Evolutionary conservation across 2,329 filamentous ascomycete species (phyloP).

Genomic region (Colletotrichum cereale): DNA sequence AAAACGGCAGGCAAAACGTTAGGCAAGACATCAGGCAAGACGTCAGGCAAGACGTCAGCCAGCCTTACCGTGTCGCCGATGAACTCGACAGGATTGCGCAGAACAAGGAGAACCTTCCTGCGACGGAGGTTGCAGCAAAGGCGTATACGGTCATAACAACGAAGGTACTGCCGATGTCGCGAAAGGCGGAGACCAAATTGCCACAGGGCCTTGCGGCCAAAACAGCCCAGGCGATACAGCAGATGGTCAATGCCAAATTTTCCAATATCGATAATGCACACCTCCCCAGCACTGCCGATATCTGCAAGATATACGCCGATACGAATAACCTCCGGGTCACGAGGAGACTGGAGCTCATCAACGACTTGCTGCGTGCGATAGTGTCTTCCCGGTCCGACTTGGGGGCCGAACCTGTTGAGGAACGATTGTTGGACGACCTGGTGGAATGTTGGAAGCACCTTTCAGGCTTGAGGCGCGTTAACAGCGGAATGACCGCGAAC

Average conservation of each 20-base stretch:
- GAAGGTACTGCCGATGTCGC: conserved; percentile 10
- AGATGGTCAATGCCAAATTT: conserved; percentile 27
- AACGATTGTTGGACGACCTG: conserved; percentile 45
- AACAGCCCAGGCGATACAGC: conserved; percentile 1
- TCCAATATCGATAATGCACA: not conserved
- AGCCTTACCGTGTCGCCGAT: conserved; percentile 18
- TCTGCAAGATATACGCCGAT: conserved; percentile 36
- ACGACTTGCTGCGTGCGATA: conserved; percentile 24
- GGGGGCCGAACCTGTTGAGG: conserved; percentile 9
- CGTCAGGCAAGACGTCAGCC: conserved; percentile 4
- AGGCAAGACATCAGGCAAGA: too few relatives aligned
- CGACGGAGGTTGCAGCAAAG: not conserved
- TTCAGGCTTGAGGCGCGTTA: conserved; percentile 49
- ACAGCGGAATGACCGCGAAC: conserved; percentile 26
- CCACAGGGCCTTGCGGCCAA: conserved; percentile 9
- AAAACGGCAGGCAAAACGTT: conserved; percentile 8
- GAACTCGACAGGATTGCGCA: conserved; percentile 22
- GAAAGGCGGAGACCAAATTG: not conserved
- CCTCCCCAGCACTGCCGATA: conserved; percentile 23
- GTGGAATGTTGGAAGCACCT: conserved; percentile 53
- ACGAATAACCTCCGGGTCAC: not conserved
- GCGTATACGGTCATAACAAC: conserved; percentile 13
- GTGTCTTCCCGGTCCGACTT: not conserved
- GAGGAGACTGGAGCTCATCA: conserved; percentile 27
- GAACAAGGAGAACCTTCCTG: not conserved